phyloP scores from a whole-genome alignment of 768 basidiomycete species.

The Kwoniella sp. region DNA sequence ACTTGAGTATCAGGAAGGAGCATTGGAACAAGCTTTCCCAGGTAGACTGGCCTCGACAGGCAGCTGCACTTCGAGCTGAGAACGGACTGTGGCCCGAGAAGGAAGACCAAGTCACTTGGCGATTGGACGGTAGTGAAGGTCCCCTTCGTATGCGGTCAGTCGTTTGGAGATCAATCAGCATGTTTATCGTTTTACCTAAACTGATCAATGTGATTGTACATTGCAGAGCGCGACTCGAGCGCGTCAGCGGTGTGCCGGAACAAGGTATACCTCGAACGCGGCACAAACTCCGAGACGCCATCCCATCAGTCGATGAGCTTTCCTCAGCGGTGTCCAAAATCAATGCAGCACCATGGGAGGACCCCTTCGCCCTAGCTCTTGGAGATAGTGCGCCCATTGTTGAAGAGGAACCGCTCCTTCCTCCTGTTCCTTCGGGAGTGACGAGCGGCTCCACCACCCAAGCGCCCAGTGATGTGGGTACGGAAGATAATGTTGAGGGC shows the following conservation, averaged over 20 bases:
- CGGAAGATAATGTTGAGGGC: constrained; percentile 29
- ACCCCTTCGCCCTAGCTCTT: constrained; percentile 50
- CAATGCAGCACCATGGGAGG: constrained; percentile 53
- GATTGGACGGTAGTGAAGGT: constrained; percentile 88
- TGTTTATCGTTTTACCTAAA: constrained; percentile 4
- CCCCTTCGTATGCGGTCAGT: constrained; percentile 78
- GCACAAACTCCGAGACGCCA: constrained; percentile 46
- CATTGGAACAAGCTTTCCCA: constrained; percentile 66
- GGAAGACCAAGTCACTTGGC: constrained; percentile 64
- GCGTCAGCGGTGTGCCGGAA: constrained; percentile 31
- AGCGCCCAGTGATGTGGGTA: constrained; percentile 9
- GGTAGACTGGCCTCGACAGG: constrained; percentile 60
- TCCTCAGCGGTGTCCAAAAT: constrained; percentile 50
- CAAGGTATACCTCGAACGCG: constrained; percentile 28
- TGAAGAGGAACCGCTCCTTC: constrained; percentile 32
- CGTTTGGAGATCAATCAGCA: too few relatives aligned
- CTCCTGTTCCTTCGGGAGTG: background rate
- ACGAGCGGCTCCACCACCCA: background rate
- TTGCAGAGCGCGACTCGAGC: constrained; percentile 40
- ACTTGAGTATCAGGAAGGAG: constrained; percentile 65
- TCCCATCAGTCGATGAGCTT: constrained; percentile 49
- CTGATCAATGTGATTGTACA: background rate
- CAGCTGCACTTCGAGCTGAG: constrained; percentile 68
- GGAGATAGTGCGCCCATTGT: constrained; percentile 40
- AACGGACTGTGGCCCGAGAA: constrained; percentile 77